These are phyloP conservation scores for Ambrosia trifida DNA, from an alignment of 129 eudicot genomes.

Conservation along the genomic window DNA sequence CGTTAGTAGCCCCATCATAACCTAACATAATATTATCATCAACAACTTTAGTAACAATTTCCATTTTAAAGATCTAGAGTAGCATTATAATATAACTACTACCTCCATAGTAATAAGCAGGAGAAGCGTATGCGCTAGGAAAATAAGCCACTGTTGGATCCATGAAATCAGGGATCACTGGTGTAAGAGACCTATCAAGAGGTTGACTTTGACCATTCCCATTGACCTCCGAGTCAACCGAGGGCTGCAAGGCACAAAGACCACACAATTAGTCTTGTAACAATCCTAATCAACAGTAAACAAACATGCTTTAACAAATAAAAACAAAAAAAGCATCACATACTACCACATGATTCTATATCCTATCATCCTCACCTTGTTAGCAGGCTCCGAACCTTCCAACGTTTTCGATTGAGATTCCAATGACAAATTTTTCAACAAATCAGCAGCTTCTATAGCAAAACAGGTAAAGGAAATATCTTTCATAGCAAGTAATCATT, in stretches of 20 bases:
- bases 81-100: too few species aligned
- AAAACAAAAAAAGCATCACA: not conserved
- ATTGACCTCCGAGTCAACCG: slow-evolving; percentile 20
- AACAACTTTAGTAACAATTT: not conserved
- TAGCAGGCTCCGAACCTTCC: slow-evolving; percentile 55
- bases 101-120: slow-evolving; percentile 66
- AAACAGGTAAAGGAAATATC: too few species aligned
- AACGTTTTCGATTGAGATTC: slow-evolving; percentile 59
- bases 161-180: slow-evolving; percentile 46
- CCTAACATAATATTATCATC: slow-evolving; percentile 73
- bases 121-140: too few species aligned
- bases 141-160: slow-evolving; percentile 55
- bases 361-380: too few species aligned
- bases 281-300: not conserved
- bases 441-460: too few species aligned
- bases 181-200: slow-evolving; percentile 52
- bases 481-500: too few species aligned
- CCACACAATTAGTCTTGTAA: not conserved
- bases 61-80: too few species aligned
- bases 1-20: too few species aligned
- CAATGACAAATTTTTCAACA: slow-evolving; percentile 61
- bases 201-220: slow-evolving; percentile 47
- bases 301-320: not conserved
- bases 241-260: slow-evolving; percentile 30
- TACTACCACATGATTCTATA: too few species aligned